phyloP scores from a whole-genome alignment of 495 filamentous ascomycete genomes.

The Staphylotrichum tortipilum region DNA sequence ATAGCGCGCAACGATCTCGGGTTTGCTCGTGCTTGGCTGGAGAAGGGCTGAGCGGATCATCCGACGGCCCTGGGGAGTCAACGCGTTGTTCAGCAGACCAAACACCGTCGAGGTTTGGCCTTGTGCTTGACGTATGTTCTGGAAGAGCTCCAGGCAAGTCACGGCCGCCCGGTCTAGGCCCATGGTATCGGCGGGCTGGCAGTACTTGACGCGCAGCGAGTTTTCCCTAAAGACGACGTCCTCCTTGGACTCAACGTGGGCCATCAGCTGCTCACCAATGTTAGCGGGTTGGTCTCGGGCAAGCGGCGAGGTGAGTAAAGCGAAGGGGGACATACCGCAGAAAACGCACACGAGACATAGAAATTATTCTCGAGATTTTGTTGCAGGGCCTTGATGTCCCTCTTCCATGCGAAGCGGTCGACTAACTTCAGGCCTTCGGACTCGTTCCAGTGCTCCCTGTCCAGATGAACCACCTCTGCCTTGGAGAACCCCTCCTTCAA shows the following conservation, averaged over 20 bases:
- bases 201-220: slow-evolving; percentile 76
- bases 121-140: slow-evolving; percentile 68
- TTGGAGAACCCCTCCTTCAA: slow-evolving; percentile 61
- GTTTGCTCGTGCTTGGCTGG: slow-evolving; percentile 72
- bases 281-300: background rate
- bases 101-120: slow-evolving; percentile 69
- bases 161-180: slow-evolving; percentile 86
- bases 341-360: slow-evolving; percentile 82
- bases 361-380: slow-evolving; percentile 73
- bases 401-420: slow-evolving; percentile 63
- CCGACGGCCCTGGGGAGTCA: slow-evolving; percentile 80
- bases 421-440: slow-evolving; percentile 69
- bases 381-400: slow-evolving; percentile 72
- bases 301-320: no score
- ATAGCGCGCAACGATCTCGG: slow-evolving; percentile 54
- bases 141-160: slow-evolving; percentile 75
- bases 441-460: slow-evolving; percentile 87
- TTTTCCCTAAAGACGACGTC: slow-evolving; percentile 59
- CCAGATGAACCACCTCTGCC: slow-evolving; percentile 52
- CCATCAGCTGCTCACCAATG: slow-evolving; percentile 50
- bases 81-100: slow-evolving; percentile 72
- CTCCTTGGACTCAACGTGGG: slow-evolving; percentile 64
- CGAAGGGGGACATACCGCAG: slow-evolving; percentile 72
- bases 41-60: slow-evolving; percentile 73
- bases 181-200: slow-evolving; percentile 88